Evolutionary conservation across 2,329 filamentous ascomycete genomes (phyloP).

Genomic region (Fusarium papillatum): DNA sequence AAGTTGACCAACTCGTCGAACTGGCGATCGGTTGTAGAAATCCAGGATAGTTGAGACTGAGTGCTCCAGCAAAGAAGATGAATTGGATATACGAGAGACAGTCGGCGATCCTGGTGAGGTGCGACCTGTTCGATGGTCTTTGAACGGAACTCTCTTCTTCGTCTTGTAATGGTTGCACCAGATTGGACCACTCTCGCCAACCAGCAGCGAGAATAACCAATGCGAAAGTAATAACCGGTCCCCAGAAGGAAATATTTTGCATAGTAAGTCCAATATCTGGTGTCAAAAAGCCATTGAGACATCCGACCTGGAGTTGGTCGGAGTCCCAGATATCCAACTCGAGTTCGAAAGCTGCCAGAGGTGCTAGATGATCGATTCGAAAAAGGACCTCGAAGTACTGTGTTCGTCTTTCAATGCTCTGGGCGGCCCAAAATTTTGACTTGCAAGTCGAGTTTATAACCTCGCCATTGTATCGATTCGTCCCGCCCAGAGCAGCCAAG

Average conservation of each 20-base stretch:
- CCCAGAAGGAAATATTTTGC: conserved; percentile 26
- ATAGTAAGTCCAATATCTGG: conserved; percentile 25
- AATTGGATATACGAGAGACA: conserved; percentile 85
- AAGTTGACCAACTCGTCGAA: conserved; percentile 74
- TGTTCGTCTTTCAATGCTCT: background rate
- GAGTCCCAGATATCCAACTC: conserved; percentile 30
- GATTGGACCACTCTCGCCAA: conserved; percentile 27
- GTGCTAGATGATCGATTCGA: conserved; percentile 46
- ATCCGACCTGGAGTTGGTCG: conserved; percentile 26
- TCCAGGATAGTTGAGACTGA: conserved; percentile 80
- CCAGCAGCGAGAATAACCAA: conserved; percentile 33
- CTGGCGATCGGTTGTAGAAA: conserved; percentile 80
- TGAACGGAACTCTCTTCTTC: conserved; percentile 18
- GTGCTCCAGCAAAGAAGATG: conserved; percentile 76
- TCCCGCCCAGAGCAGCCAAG: conserved; percentile 32
- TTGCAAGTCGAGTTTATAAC: conserved; percentile 35
- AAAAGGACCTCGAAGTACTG: conserved; percentile 14
- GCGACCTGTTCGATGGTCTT: conserved; percentile 13
- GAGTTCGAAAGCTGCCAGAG: conserved; percentile 35
- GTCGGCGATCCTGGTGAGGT: conserved; percentile 53
- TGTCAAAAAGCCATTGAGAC: conserved; percentile 31
- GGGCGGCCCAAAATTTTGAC: background rate
- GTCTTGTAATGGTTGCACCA: conserved; percentile 15
- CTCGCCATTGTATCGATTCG: conserved; percentile 25
- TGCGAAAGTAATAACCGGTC: conserved; percentile 17